Conservation (phyloP, 345 rosid genomes). For the Arabis alpina region DNA sequence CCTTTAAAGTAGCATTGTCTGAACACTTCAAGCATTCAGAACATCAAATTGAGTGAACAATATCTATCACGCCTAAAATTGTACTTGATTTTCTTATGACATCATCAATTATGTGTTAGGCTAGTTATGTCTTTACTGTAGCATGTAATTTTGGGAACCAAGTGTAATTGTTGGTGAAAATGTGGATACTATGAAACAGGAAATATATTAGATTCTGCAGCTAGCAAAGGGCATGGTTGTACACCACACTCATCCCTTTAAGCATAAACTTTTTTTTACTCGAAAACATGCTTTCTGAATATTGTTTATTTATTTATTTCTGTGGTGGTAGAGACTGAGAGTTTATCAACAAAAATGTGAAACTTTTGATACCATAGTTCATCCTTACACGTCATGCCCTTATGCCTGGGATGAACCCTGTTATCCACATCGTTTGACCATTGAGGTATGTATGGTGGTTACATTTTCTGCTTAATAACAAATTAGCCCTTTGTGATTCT, state of each 20-base stretch:
- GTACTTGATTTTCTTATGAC: slow-evolving; percentile 7
- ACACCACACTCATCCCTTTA: not conserved
- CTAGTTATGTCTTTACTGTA: slow-evolving; percentile 20
- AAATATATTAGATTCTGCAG: slow-evolving; percentile 10
- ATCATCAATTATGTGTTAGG: slow-evolving; percentile 11
- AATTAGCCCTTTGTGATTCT: not conserved
- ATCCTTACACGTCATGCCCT: slow-evolving; percentile 78
- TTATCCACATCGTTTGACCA: slow-evolving; percentile 79
- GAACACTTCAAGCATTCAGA: slow-evolving; percentile 13
- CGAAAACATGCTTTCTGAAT: slow-evolving; percentile 7
- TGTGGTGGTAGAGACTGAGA: slow-evolving; percentile 66
- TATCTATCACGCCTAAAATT: slow-evolving; percentile 2
- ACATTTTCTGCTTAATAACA: slow-evolving; percentile 19
- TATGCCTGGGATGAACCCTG: slow-evolving; percentile 99
- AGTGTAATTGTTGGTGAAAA: slow-evolving; percentile 12
- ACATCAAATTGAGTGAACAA: slow-evolving; percentile 15
- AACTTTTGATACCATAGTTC: slow-evolving; percentile 76
- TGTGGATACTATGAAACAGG: slow-evolving; percentile 3
- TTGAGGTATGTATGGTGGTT: slow-evolving; percentile 76
- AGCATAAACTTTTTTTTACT: not conserved
- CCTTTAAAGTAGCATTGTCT: not conserved
- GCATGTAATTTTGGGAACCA: slow-evolving; percentile 32
- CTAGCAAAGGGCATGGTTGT: slow-evolving; percentile 9
- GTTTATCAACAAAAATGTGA: slow-evolving; percentile 90
- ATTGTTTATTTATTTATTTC: not conserved